A percentile compares a stretch with the other conserved stretches of the same genome.
Evolutionary conservation across 345 rosid genomes (phyloP).

Genomic region (Eucalyptus dawsonii): DNA sequence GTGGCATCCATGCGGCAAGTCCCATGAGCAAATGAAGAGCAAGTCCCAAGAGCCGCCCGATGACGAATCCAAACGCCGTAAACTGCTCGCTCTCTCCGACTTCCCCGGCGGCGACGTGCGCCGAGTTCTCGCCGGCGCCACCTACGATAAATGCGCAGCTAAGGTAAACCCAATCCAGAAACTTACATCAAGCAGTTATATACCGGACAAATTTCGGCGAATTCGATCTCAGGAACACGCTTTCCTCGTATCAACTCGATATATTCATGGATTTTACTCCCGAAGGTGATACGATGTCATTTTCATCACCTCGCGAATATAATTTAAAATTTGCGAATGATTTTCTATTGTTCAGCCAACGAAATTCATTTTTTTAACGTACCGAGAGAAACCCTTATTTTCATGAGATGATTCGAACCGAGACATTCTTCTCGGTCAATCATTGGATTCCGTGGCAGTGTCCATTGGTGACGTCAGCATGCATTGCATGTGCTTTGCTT

Average conservation of each 20-base stretch:
- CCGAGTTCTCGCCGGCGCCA: conserved; percentile 25
- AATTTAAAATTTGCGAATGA: not conserved
- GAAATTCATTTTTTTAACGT: not conserved
- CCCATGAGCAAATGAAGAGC: not conserved
- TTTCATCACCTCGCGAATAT: not conserved
- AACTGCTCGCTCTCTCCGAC: conserved; percentile 13
- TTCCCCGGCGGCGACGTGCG: conserved; percentile 14
- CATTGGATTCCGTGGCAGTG: not conserved
- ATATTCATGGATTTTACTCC: not conserved
- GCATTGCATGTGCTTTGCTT: not conserved
- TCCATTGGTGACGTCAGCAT: not conserved
- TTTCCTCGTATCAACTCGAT: not conserved
- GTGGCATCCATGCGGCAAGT: conserved; percentile 61
- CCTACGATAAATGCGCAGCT: conserved; percentile 28
- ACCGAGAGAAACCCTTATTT: not conserved
- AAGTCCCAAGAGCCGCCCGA: not conserved
- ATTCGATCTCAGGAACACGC: not conserved
- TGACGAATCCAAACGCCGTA: conserved; percentile 10
- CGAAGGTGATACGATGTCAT: not conserved
- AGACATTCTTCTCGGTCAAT: not conserved
- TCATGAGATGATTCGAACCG: not conserved
- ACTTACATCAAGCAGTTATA: not conserved
- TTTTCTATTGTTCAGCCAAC: not conserved
- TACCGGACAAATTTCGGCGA: not conserved
- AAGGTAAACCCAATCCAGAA: conserved; percentile 8